phyloP scores from a whole-genome alignment of 306 rosid species.

The Mimosa pudica region DNA sequence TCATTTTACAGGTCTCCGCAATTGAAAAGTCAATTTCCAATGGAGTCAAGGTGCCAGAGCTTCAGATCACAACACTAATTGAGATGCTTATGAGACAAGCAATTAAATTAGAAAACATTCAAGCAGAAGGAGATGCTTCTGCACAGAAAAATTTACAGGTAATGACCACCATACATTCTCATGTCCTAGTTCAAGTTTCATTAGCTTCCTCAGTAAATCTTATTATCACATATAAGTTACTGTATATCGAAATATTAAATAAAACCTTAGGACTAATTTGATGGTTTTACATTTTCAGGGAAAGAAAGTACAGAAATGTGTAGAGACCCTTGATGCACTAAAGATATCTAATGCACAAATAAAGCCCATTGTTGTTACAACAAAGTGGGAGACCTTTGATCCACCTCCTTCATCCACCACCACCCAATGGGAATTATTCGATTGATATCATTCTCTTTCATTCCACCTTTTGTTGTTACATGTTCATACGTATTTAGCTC shows the following conservation, averaged over 20 bases:
- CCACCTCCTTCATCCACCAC: constrained; percentile 15
- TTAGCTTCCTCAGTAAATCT: not conserved
- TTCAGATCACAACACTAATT: constrained; percentile 75
- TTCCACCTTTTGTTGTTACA: not conserved
- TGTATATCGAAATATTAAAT: not conserved
- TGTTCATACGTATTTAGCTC: constrained; percentile 15
- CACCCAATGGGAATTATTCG: constrained; percentile 43
- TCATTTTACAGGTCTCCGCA: constrained; percentile 45
- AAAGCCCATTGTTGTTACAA: constrained; percentile 62
- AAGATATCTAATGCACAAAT: constrained; percentile 67
- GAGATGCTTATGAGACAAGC: constrained; percentile 95
- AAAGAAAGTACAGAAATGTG: constrained; percentile 78
- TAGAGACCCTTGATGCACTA: constrained; percentile 63
- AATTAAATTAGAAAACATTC: constrained; percentile 65
- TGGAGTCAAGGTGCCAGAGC: constrained; percentile 74
- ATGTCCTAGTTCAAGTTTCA: not conserved
- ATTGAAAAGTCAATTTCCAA: constrained; percentile 61
- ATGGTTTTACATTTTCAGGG: constrained; percentile 48
- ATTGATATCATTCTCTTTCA: constrained; percentile 13
- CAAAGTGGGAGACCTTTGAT: constrained; percentile 87
- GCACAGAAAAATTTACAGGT: constrained; percentile 70
- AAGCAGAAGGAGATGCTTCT: constrained; percentile 76
- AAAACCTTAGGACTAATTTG: not conserved
- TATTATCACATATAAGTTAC: not conserved
- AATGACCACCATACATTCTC: not conserved